A percentile compares a stretch with the other conserved stretches of the same genome.
phyloP scores from a whole-genome alignment of 2,329 filamentous ascomycete species.

The Drechslerella coelobrocha region DNA sequence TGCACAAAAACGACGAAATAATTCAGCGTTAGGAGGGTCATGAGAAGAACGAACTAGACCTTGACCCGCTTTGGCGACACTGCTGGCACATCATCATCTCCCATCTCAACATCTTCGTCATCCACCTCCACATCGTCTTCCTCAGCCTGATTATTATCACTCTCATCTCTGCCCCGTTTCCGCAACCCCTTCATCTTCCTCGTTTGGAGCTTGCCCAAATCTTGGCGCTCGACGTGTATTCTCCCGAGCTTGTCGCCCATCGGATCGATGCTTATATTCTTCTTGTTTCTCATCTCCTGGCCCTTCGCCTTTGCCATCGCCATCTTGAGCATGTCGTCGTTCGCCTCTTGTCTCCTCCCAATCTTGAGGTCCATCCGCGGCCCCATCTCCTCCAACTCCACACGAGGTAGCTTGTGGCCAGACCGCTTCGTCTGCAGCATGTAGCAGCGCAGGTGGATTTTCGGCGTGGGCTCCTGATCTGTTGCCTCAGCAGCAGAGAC shows the following conservation, averaged over 20 bases:
- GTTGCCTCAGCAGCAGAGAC: conserved; percentile 75
- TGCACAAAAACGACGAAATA: conserved; percentile 10
- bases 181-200: conserved; percentile 99
- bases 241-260: conserved; percentile 97
- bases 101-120: conserved; percentile 61
- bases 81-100: conserved; percentile 57
- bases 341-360: conserved; percentile 79
- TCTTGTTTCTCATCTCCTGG: conserved; percentile 74
- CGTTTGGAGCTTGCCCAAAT: conserved; percentile 84
- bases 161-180: conserved; percentile 71
- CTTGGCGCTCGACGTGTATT: conserved; percentile 88
- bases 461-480: conserved; percentile 57
- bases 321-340: conserved; percentile 81
- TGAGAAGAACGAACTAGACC: conserved; percentile 7
- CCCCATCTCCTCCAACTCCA: conserved; percentile 94
- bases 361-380: conserved; percentile 90
- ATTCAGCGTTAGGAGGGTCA: neutral
- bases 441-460: conserved; percentile 69
- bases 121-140: conserved; percentile 57
- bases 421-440: conserved; percentile 84
- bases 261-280: conserved; percentile 89
- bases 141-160: conserved; percentile 64
- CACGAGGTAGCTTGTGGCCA: conserved; percentile 83
- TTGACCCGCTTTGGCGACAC: conserved; percentile 32
- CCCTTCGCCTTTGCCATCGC: conserved; percentile 85